A percentile compares a stretch with the other conserved stretches of the same genome.
Evolutionary conservation across 1,284 basidiomycete genomes (phyloP).

Genomic region (Rugosomyces carneus): DNA sequence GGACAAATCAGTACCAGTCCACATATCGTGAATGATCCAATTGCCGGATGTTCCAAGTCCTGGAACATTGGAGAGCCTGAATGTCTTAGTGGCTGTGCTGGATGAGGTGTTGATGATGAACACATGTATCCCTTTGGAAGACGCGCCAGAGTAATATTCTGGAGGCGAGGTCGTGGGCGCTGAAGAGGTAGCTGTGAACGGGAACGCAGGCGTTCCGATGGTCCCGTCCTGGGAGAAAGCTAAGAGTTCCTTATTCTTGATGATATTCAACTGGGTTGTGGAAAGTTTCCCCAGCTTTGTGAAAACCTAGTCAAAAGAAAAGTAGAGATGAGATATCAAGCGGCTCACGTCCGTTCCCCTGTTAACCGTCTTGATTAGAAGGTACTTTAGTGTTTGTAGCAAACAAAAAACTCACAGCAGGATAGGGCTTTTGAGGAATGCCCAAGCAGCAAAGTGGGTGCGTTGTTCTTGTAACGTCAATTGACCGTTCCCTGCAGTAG

Average conservation of each 20-base stretch:
- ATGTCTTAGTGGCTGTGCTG: conserved; percentile 35
- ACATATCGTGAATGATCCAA: conserved; percentile 50
- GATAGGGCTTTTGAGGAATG: conserved; percentile 51
- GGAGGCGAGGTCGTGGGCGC: conserved; percentile 38
- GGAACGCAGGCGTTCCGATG: conserved; percentile 39
- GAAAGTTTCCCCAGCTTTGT: conserved; percentile 36
- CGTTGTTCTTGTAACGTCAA: conserved; percentile 46
- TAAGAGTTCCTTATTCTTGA: conserved; percentile 46
- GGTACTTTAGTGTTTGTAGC: neutral
- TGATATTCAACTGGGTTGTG: conserved; percentile 37
- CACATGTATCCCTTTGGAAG: conserved; percentile 44
- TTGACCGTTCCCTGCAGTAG: conserved; percentile 34
- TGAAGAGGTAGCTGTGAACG: conserved; percentile 36
- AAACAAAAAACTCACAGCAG: conserved; percentile 30
- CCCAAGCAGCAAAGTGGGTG: conserved; percentile 53
- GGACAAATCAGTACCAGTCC: conserved; percentile 37
- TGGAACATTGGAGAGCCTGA: conserved; percentile 40
- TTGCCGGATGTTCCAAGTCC: conserved; percentile 31
- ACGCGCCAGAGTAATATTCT: conserved; percentile 45
- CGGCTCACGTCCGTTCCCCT: conserved; percentile 44
- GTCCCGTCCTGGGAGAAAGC: conserved; percentile 47
- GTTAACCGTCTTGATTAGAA: neutral
- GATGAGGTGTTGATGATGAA: conserved; percentile 46
- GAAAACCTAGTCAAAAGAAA: neutral
- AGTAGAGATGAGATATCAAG: neutral